Evolutionary conservation across 345 rosid genomes (phyloP), one percentile per base, ranked within the genome.

Genomic region (Euphorbia pulcherrima): DNA sequence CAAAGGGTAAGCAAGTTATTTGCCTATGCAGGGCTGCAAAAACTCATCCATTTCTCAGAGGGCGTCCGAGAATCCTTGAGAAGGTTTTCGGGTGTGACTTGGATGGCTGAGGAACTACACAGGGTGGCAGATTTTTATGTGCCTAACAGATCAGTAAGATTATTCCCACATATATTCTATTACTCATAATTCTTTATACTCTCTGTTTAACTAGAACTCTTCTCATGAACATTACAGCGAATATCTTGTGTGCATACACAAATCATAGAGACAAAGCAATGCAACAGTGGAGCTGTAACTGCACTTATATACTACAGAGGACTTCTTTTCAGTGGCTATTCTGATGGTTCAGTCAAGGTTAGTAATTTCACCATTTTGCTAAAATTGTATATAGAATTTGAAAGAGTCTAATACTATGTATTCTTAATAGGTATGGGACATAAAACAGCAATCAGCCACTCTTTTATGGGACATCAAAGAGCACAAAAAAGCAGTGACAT

Each of bases 61-160:
- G 97, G 96, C 46, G 90, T 87, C 37, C 72, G 98, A 52, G 96
- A 90, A 67, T 92, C 97, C 27, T 74, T 92, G 51, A 82, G 96
- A 74, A 87, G 98, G 27, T 87, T 92, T 78, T 90, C 98, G 18
- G 68, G 81, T 73, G 87, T 90, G 68, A 84, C 88, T 11, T 90
- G 98, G 98, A 88, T 90, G 92, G 98, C 98, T 35, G 97, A 92
- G 73, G 98, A 92, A 71, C 69, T 92, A 60, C 97, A 90, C 74
- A 81, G 81, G 82, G 97, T 88, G 67, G 91, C 89, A 6, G 89
- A 90, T 59, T 86, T 77, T 70, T 90, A 86, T 74, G 81, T 90
- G 54, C 88, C 92, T 21, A 84, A 83, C 75, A 83, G 77, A 81
- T 83, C 96, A 65, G 97, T 90, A 62, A 83, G 96, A 62, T 29